A percentile compares a stretch with the other conserved stretches of the same genome.
These are phyloP conservation scores for Mycocentrospora acerina DNA, from an alignment of 2,329 filamentous ascomycete species.

Conservation along the genomic window DNA sequence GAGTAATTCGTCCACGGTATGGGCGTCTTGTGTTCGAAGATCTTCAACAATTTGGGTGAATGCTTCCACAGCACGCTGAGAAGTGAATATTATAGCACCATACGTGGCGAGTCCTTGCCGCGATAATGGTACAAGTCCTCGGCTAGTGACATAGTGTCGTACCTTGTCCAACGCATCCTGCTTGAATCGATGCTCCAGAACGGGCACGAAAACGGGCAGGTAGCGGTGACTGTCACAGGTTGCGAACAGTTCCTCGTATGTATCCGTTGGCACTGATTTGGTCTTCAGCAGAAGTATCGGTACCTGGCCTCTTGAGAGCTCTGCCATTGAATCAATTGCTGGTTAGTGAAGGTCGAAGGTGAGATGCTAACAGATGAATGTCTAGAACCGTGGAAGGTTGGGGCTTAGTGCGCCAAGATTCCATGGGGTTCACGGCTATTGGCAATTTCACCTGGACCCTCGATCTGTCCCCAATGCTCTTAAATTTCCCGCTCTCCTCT, in stretches of 20 bases:
- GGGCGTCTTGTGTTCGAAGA: constrained; percentile 43
- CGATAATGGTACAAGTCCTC: constrained; percentile 38
- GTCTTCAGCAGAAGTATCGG: constrained; percentile 78
- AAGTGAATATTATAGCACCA: constrained; percentile 81
- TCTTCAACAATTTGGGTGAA: constrained; percentile 65
- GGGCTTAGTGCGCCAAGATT: background rate
- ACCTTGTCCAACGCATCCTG: constrained; percentile 60
- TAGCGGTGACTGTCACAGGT: constrained; percentile 52
- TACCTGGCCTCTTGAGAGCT: constrained; percentile 21
- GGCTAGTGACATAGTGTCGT: constrained; percentile 51
- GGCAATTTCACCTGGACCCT: constrained; percentile 16
- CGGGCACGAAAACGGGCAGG: constrained; percentile 71
- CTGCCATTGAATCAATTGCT: constrained; percentile 24
- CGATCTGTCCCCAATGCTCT: constrained; percentile 17
- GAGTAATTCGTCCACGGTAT: constrained; percentile 38
- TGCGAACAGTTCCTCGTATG: constrained; percentile 70
- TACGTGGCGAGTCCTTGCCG: constrained; percentile 49
- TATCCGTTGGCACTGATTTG: constrained; percentile 68
- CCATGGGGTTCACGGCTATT: constrained; percentile 21
- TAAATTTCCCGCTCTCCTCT: constrained; percentile 1
- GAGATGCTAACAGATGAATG: constrained; percentile 5
- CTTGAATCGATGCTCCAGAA: constrained; percentile 70
- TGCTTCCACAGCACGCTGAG: constrained; percentile 79
- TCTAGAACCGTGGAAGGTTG: background rate
- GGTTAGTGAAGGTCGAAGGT: constrained; percentile 5